Base-by-base conservation (phyloP, 2,329 filamentous ascomycete species). In the Phyllosticta citriasiana region DNA sequence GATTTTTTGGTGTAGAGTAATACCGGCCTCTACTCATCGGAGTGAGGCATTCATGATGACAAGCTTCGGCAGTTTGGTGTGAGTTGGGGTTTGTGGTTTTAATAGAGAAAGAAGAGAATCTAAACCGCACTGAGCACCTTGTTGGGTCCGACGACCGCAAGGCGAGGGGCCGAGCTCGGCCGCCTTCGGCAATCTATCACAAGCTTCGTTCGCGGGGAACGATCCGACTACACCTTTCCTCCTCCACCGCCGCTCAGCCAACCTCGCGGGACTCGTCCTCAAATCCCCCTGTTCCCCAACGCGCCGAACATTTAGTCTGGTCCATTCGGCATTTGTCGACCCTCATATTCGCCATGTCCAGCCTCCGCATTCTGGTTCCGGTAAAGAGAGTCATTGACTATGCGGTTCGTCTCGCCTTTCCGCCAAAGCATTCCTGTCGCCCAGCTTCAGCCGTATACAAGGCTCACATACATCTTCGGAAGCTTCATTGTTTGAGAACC, bases 301-400 rank as follows among this genome's bases (percentile, higher is more conserved):
- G 16, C 40, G n/a, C 14, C 14, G 40, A n/a, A 47, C 4, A 16
- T 4, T 16, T 47, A n/a, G 6, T 47, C 40, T n/a, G 4, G 6
- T n/a, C 3, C 40, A 47, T 47, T 47, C 14, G 40, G 40, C 40
- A 3, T 4, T 14, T 16, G 16, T 47, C 16, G 3, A 47, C n/a
- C 40, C 2, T 19, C 40, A n/a, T n/a, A 47, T 19, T 47, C 40
- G 40, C 40, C 40, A 47, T 47, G 75, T 78, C 78, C 57, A 71
- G 76, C 55, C 72, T 83, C 57, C 77, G 80, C 67, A 81, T 83
- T 68, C 72, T 83, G 65, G 80, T 83, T 40, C 80, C 80, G 66
- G 74, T 83, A 55, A 83, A 83, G 73, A 77, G 80, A 71, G 80
- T 82, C 65, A 81, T 83, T 72, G 80, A 82, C 77, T 83, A 83